phyloP scores from a whole-genome alignment of 371 early-diverging fungal genomes.

The Haplosporangium sp. region DNA sequence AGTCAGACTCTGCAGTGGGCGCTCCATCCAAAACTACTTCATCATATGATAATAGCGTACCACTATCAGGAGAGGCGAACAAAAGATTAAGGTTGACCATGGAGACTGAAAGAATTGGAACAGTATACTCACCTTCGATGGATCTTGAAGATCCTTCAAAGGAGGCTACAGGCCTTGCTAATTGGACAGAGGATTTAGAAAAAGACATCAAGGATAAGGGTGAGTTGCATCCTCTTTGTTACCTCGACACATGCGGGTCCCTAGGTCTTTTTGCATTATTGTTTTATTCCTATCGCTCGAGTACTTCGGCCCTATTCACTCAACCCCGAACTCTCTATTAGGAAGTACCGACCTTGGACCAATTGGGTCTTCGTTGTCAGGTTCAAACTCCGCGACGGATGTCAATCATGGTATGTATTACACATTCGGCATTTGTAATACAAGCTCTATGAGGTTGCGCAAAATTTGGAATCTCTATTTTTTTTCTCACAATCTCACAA shows the following conservation, averaged over 20 bases:
- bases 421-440: too few species aligned
- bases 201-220: conserved; percentile 16
- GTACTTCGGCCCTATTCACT: too few species aligned
- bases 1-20: neutral
- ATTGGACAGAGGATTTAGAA: conserved; percentile 34
- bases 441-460: too few species aligned
- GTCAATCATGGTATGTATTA: neutral
- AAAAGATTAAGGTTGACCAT: conserved; percentile 40
- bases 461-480: neutral
- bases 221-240: neutral
- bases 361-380: neutral
- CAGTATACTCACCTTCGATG: conserved; percentile 27
- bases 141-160: conserved; percentile 39
- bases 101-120: conserved; percentile 17
- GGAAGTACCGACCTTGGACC: neutral
- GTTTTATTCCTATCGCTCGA: neutral
- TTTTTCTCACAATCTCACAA: neutral
- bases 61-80: conserved; percentile 15
- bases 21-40: neutral
- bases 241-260: neutral
- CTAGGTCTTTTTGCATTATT: too few species aligned
- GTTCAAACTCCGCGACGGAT: neutral
- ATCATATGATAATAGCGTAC: neutral
- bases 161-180: conserved; percentile 24
- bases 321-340: neutral